Base-by-base conservation (phyloP, 176 grass and related monocot genomes). In the Luzula sylvatica region DNA sequence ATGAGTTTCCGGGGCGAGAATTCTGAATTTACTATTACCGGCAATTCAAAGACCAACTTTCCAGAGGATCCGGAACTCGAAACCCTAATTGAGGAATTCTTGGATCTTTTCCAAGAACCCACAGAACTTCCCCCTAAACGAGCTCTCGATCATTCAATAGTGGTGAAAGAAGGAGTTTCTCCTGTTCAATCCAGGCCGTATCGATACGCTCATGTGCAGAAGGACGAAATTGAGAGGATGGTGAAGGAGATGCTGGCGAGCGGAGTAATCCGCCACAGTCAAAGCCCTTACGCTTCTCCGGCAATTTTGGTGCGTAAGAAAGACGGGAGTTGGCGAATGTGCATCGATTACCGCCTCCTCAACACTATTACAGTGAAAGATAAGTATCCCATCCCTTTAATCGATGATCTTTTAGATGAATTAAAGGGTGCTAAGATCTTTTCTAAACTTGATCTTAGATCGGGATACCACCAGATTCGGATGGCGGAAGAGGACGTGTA, bases 401-500 rank as follows among this genome's bases (percentile, higher is more conserved):
- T 61, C 20, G 56, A 61, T 19, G 56, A 61, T 42, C 8, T 61
- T 1, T 13, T 61, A 2, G 56, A 61, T 24, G 29, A 61, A 43
- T 23, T 61, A 9, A 20, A 43, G 9, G 56, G 56, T 4, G 56
- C 56, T 1, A 22, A 8, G 8, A 3, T 43, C 1, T 61, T 61
- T 21, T 40, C 56, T 0, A 61, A 61, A 23, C 2, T 61, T 0
- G 56, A 61, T 22, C 13, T 61, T 11, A 1, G n/a, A 1, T 21
- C 13, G 2, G 30, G 56, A 0, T 61, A 61, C 11, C 16, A 61
- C 7, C 53, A 58, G 19, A 39, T 35, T 8, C 20, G 20, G 0
- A 18, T 57, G n/a, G 14, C 11, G 12, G 13, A 38, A 43, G 13
- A 3, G 0, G 26, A 61, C 13, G 13, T 61, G 0, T 17, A 42